Conservation (phyloP, 176 grass and related monocot species). For the Puccinellia tenuiflora region DNA sequence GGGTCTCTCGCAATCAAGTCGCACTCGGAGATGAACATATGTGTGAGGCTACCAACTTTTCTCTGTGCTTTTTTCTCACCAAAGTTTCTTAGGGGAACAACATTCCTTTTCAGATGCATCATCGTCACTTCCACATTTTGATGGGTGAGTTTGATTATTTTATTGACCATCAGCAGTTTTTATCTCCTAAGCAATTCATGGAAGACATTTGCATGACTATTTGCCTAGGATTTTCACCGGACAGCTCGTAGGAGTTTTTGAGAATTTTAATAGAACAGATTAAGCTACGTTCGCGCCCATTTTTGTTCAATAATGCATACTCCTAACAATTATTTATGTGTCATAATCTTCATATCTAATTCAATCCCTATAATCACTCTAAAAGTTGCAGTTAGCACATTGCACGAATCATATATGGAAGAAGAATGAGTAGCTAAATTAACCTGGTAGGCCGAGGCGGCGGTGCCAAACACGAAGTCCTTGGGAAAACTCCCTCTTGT, state of each 20-base stretch:
- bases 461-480: conserved; percentile 67
- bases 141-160: background rate
- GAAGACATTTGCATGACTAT: background rate
- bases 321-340: background rate
- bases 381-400: background rate
- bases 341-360: background rate
- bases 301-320: background rate
- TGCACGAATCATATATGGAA: background rate
- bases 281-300: too few relatives aligned
- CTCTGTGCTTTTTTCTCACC: too few relatives aligned
- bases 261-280: too few relatives aligned
- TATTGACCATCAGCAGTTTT: background rate
- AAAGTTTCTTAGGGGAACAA: too few relatives aligned
- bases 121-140: background rate
- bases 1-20: background rate
- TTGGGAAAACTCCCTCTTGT: conserved; percentile 56
- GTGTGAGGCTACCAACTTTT: too few relatives aligned
- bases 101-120: too few relatives aligned
- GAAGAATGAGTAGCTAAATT: background rate
- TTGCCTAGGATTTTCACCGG: background rate
- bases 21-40: too few relatives aligned
- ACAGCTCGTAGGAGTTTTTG: background rate
- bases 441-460: conserved; percentile 67
- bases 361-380: background rate
- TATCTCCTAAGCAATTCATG: background rate